Conservation (phyloP, 2,329 filamentous ascomycete genomes). For the Alternaria arborescens region DNA sequence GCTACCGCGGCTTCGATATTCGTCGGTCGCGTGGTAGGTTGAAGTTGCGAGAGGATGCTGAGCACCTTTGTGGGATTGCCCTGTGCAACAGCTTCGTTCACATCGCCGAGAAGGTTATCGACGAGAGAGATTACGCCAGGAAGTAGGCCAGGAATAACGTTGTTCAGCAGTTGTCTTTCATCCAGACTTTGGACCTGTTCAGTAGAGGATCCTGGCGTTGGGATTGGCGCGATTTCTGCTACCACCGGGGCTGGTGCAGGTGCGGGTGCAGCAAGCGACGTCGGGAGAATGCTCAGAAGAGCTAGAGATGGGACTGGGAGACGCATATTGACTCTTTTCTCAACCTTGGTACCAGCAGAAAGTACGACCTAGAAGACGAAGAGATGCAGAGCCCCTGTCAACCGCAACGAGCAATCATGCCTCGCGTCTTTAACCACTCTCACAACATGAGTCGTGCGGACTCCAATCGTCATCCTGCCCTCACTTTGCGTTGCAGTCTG, state of each 20-base stretch:
- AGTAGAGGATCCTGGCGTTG: not conserved
- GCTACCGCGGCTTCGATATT: conserved; percentile 21
- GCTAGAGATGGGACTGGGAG: conserved; percentile 14
- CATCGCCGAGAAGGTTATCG: conserved; percentile 17
- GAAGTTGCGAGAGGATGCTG: conserved; percentile 24
- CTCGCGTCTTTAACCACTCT: conserved; percentile 2
- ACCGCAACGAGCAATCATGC: not conserved
- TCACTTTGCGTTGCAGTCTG: not conserved
- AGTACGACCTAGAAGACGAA: not conserved
- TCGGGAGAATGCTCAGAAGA: conserved; percentile 20
- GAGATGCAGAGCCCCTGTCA: not conserved
- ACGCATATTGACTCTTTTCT: conserved; percentile 17
- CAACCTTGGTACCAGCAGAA: not conserved
- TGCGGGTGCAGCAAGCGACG: conserved; percentile 16
- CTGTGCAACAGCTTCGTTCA: conserved; percentile 25
- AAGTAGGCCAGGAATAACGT: conserved; percentile 8
- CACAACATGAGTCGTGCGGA: conserved; percentile 8
- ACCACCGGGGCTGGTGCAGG: conserved; percentile 4
- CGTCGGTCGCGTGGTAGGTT: conserved; percentile 26
- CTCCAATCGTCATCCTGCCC: not conserved
- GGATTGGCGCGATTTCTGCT: conserved; percentile 3
- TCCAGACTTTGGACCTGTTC: conserved; percentile 8
- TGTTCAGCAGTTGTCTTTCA: conserved; percentile 23
- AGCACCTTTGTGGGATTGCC: conserved; percentile 20
- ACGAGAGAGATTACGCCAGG: conserved; percentile 18